Percentiles rank a stretch among this genome's conserved stretches.
Evolutionary conservation across 768 basidiomycete genomes (phyloP).

Genomic region (Boletus rubescentipes): DNA sequence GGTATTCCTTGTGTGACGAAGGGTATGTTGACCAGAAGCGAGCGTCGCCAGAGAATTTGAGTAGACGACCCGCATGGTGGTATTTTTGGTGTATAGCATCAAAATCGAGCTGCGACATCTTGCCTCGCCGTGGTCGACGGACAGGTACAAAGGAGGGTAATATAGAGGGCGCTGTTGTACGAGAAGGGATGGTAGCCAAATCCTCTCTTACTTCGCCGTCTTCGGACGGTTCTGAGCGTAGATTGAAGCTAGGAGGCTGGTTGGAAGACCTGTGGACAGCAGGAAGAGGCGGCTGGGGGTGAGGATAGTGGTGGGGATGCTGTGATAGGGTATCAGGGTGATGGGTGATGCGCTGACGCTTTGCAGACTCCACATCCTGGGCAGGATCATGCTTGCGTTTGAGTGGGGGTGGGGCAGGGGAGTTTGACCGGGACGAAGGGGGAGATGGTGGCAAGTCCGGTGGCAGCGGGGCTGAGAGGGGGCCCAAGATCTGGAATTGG

Average conservation of each 20-base stretch:
- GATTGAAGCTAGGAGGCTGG: conserved; percentile 21
- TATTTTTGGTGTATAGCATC: conserved; percentile 69
- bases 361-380: conserved; percentile 28
- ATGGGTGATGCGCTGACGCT: conserved; percentile 31
- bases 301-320: conserved; percentile 31
- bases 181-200: conserved; percentile 18
- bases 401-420: conserved; percentile 34
- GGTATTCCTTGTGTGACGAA: conserved; percentile 60
- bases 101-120: conserved; percentile 45
- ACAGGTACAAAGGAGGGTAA: conserved; percentile 50
- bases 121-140: conserved; percentile 65
- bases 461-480: conserved; percentile 41
- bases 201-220: conserved; percentile 51
- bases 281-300: conserved; percentile 23
- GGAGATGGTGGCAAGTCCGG: conserved; percentile 47
- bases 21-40: conserved; percentile 76
- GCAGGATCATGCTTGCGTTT: conserved; percentile 40
- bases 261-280: conserved; percentile 22
- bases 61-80: conserved; percentile 63
- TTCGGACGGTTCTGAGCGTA: conserved; percentile 43
- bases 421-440: conserved; percentile 43
- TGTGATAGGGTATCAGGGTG: conserved; percentile 27
- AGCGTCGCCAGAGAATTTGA: conserved; percentile 83
- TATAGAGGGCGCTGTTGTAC: conserved; percentile 30
- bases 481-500: conserved; percentile 39